A percentile compares a stretch with the other conserved stretches of the same genome.
phyloP scores from a whole-genome alignment of 768 basidiomycete species.

The Leccinellum rugosiceps region DNA sequence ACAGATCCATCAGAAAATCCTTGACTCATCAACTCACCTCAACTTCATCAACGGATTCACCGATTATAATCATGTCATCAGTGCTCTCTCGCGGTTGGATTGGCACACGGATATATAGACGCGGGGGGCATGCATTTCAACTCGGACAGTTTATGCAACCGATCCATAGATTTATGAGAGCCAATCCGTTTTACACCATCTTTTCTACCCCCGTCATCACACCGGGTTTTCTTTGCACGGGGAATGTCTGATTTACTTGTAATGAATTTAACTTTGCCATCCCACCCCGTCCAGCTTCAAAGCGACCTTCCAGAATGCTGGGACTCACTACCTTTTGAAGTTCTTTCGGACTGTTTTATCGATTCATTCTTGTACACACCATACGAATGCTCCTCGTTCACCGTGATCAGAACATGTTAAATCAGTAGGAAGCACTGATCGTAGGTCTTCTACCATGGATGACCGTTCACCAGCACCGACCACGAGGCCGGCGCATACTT shows the following conservation, averaged over 20 bases:
- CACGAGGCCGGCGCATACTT: background rate
- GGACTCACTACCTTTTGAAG: background rate
- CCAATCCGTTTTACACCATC: slow-evolving; percentile 14
- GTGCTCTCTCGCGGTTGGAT: slow-evolving; percentile 7
- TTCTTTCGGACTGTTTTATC: background rate
- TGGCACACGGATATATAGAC: slow-evolving; percentile 13
- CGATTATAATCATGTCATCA: slow-evolving; percentile 8
- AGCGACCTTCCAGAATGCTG: background rate
- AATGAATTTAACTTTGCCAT: slow-evolving; percentile 5
- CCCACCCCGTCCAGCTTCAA: background rate
- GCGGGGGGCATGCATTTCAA: slow-evolving; percentile 12
- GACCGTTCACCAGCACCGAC: background rate
- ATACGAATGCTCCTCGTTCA: background rate
- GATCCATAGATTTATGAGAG: slow-evolving; percentile 25
- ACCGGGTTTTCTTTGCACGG: slow-evolving; percentile 2
- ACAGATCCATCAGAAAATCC: slow-evolving; percentile 19
- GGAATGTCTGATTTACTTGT: slow-evolving; percentile 11
- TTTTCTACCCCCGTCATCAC: slow-evolving; percentile 10
- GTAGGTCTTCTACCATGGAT: background rate
- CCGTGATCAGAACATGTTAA: background rate
- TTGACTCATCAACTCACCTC: slow-evolving; percentile 42
- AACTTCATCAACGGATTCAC: slow-evolving; percentile 38
- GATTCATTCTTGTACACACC: slow-evolving; percentile 2
- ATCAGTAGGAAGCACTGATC: background rate
- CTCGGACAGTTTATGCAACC: slow-evolving; percentile 19